Percentiles rank a stretch among this genome's conserved stretches.
Conservation (phyloP, 257 asterid genomes). For the Nicotiana tabacum region DNA sequence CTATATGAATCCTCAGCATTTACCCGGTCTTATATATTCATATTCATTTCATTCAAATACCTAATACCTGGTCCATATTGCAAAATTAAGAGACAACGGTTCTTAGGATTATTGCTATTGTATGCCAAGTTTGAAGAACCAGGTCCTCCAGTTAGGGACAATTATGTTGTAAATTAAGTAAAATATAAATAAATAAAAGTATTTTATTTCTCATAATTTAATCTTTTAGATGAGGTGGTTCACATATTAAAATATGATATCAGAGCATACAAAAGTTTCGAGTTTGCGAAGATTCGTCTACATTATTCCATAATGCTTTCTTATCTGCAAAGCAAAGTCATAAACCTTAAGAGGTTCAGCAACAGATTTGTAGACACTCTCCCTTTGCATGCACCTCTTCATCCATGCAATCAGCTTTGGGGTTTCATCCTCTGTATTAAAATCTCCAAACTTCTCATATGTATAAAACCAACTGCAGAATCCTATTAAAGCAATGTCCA, state of each 20-base stretch:
- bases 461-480: constrained; percentile 29
- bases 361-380: constrained; percentile 23
- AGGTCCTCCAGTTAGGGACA: neutral
- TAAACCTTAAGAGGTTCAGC: constrained; percentile 24
- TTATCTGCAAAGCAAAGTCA: constrained; percentile 15
- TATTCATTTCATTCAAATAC: no score
- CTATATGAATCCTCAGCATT: no score
- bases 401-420: constrained; percentile 28
- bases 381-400: constrained; percentile 21
- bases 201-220: no score
- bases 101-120: no score
- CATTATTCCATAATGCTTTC: constrained; percentile 16
- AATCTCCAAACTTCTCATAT: constrained; percentile 31
- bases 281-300: neutral
- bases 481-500: constrained; percentile 32
- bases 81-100: no score
- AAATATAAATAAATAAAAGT: no score
- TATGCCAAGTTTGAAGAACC: no score
- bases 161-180: no score
- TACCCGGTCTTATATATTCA: no score
- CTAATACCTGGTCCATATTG: no score
- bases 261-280: neutral
- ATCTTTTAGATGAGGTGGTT: neutral
- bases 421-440: constrained; percentile 21
- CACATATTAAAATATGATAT: neutral